Percentiles rank a stretch among this genome's conserved stretches.
phyloP scores from a whole-genome alignment of 768 basidiomycete genomes.

The Phlebiopsis flavidoalba region DNA sequence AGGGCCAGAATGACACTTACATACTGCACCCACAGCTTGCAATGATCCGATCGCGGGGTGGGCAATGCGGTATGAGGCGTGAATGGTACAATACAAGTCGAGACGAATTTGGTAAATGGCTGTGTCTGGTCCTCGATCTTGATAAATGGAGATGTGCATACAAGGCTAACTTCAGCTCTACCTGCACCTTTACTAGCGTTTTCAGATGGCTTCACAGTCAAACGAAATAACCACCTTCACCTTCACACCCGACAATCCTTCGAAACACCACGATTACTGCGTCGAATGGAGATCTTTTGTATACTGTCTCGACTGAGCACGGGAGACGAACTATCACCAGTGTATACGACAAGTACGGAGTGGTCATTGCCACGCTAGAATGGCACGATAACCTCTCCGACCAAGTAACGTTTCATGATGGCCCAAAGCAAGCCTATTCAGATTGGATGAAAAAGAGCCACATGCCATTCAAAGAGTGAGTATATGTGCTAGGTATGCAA shows the following conservation, averaged over 20 bases:
- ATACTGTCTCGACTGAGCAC: constrained; percentile 30
- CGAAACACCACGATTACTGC: constrained; percentile 33
- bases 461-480: constrained; percentile 36
- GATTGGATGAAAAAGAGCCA: constrained; percentile 36
- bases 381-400: constrained; percentile 35
- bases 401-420: constrained; percentile 30
- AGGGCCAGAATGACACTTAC: too few relatives aligned
- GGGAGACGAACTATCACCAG: constrained; percentile 26
- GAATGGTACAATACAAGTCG: too few relatives aligned
- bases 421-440: constrained; percentile 25
- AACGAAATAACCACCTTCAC: background rate
- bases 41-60: too few relatives aligned
- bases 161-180: background rate
- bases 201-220: background rate
- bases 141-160: background rate
- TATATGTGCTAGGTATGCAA: background rate
- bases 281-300: constrained; percentile 26
- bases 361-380: constrained; percentile 31
- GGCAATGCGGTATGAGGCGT: too few relatives aligned
- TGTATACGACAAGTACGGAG: constrained; percentile 27
- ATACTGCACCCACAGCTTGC: too few relatives aligned
- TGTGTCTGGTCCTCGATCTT: background rate
- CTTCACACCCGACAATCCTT: constrained; percentile 35
- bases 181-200: background rate
- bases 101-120: too few relatives aligned